Percentiles rank a stretch among this genome's conserved stretches.
Evolutionary conservation across 768 basidiomycete genomes (phyloP).

Genomic region (Mycena haematopus): DNA sequence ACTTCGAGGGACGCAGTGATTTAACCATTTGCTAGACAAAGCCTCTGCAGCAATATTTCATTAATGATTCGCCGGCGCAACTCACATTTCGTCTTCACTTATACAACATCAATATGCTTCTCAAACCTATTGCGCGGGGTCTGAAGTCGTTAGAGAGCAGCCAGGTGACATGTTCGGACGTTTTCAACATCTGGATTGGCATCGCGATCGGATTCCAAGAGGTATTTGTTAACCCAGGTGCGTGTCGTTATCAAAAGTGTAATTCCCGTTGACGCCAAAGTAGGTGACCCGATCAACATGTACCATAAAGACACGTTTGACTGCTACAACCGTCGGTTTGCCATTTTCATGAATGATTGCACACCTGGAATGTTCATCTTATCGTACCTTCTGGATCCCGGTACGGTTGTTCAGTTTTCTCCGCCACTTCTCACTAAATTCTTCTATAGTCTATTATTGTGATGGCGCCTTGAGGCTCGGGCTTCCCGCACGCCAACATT

Average conservation of each 20-base stretch:
- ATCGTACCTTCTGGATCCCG: slow-evolving; percentile 16
- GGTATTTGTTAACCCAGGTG: slow-evolving; percentile 4
- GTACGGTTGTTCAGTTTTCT: slow-evolving; percentile 3
- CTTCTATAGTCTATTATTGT: slow-evolving; percentile 7
- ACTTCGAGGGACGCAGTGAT: too few relatives aligned
- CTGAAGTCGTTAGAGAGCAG: slow-evolving; percentile 12
- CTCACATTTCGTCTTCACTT: background rate
- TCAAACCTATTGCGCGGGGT: slow-evolving; percentile 10
- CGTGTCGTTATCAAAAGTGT: too few relatives aligned
- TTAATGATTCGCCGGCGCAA: background rate
- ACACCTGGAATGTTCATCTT: too few relatives aligned
- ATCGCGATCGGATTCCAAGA: slow-evolving; percentile 12
- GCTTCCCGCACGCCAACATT: background rate
- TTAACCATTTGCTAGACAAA: background rate
- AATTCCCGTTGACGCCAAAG: background rate
- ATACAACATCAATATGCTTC: slow-evolving; percentile 20
- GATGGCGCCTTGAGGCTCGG: slow-evolving; percentile 9
- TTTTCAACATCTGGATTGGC: slow-evolving; percentile 20
- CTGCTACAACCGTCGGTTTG: too few relatives aligned
- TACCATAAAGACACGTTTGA: slow-evolving; percentile 19
- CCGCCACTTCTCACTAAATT: background rate
- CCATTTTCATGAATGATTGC: too few relatives aligned
- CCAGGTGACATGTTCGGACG: slow-evolving; percentile 12
- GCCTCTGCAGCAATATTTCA: slow-evolving; percentile 6
- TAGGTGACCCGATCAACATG: background rate